Base-by-base conservation (phyloP, 208 protist genomes). In the Entamoeba histolytica region DNA sequence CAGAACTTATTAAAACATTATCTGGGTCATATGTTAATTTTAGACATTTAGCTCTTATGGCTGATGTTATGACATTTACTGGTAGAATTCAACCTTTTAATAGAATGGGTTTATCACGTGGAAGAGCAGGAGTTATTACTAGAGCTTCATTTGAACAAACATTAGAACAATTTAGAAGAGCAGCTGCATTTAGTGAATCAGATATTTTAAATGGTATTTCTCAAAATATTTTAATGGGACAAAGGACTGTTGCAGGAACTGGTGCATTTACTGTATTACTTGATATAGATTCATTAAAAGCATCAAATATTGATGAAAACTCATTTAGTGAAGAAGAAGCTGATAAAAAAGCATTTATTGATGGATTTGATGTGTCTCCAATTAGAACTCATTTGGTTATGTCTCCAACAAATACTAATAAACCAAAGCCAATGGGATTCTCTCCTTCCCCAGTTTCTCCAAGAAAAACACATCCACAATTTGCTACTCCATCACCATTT, bases 131-230 rank as follows among this genome's bases (percentile, higher is more conserved):
- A 92, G 97, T 98, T 10, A 94, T 99, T 31, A 99, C 99, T 97
- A 96, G 98, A 91, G 97, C 96, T 95, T 99, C 98, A 28, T 99
- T 99, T 95, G 99, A 99, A 96, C 97, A 99, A 96, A 99, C 98
- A 35, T 98, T 99, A 10, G 99, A 99, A 93, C 98, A 99, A 87
- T 97, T 99, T 17, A 97, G 99, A 95, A 96, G 98, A 61, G 98
- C 99, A 4, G 98, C 98, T 35, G 96, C 96, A 6, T 99, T 99
- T 95, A 96, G 97, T 28, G 98, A 99, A 95, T 93, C 92, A 17
- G 98, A 99, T 96, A 94, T 96, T 35, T 95, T 99, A 49, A 96
- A 95, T 17, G 98, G 98, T 93, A 97, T 99, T 7, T 98, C 97
- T 61, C 98, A 98, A 91, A 99, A 98, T 95, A 97, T 99, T 93